Conservation (phyloP, 78 protist genomes). For the Bigelowiella natans region DNA sequence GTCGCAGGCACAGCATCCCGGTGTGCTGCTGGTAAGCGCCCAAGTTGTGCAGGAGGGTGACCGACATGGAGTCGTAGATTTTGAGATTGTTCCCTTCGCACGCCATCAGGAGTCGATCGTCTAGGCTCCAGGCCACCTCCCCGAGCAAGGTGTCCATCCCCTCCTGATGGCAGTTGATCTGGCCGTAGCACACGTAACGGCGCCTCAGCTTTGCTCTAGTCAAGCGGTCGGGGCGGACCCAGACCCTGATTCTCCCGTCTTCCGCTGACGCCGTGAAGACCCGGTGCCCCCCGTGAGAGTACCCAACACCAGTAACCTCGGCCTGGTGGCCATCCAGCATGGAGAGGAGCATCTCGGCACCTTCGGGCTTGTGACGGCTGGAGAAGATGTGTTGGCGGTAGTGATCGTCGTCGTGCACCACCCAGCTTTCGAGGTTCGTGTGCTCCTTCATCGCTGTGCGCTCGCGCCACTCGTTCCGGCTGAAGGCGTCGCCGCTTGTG, state of each 20-base stretch:
- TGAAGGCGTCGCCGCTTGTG: neutral
- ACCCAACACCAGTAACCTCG: neutral
- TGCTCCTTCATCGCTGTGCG: neutral
- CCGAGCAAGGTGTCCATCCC: neutral
- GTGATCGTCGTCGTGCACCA: neutral
- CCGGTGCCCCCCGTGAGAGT: neutral
- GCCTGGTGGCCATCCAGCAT: neutral
- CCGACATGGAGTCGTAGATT: neutral
- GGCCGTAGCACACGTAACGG: neutral
- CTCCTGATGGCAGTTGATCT: neutral
- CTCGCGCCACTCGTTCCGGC: neutral
- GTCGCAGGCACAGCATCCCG: too few species aligned
- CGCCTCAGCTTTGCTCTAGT: neutral
- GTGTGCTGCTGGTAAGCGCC: too few species aligned
- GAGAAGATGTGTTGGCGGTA: neutral
- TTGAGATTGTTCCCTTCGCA: neutral
- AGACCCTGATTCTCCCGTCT: neutral
- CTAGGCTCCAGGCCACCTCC: neutral
- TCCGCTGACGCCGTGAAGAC: neutral
- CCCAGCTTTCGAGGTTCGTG: neutral
- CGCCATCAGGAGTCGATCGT: neutral
- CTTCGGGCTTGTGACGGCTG: too few species aligned
- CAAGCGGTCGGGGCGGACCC: neutral
- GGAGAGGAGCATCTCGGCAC: neutral
- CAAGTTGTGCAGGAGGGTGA: too few species aligned